Evolutionary conservation across 2,329 filamentous ascomycete species (phyloP).

Genomic region (Lachnellula cervina): DNA sequence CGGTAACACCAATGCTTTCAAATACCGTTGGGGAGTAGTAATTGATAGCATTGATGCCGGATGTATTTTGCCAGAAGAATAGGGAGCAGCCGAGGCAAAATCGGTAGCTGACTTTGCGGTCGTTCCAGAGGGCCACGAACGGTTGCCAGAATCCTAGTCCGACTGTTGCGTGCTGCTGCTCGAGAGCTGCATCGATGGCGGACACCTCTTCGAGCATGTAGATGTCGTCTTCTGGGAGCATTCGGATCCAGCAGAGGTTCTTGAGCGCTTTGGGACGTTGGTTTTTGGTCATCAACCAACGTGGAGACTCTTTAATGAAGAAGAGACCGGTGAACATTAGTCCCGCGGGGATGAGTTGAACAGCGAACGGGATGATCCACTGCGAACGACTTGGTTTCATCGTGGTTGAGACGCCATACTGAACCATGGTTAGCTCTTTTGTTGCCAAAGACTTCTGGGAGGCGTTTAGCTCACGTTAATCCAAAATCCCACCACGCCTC

Average conservation of each 20-base stretch:
- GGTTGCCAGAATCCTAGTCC: conserved; percentile 72
- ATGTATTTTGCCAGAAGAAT: conserved; percentile 15
- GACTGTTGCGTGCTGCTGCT: conserved; percentile 56
- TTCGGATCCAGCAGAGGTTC: conserved; percentile 60
- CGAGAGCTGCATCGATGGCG: conserved; percentile 64
- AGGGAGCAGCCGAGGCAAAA: conserved; percentile 60
- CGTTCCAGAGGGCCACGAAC: conserved; percentile 50
- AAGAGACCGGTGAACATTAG: conserved; percentile 55
- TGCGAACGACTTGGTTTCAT: conserved; percentile 45
- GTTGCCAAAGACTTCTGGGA: conserved; percentile 30
- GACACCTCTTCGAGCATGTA: conserved; percentile 58
- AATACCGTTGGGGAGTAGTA: conserved; percentile 22
- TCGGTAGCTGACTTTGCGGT: conserved; percentile 59
- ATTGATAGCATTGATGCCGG: conserved; percentile 19
- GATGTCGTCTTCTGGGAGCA: conserved; percentile 48
- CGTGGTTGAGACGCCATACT: conserved; percentile 47
- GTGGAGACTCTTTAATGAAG: conserved; percentile 61
- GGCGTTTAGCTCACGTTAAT: conserved; percentile 43
- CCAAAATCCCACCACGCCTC: conserved; percentile 59
- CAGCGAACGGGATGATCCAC: conserved; percentile 56
- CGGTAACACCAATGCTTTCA: conserved; percentile 33
- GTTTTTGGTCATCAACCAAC: conserved; percentile 63
- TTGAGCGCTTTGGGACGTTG: conserved; percentile 53
- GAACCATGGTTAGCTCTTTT: conserved; percentile 33
- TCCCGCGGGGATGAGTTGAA: conserved; percentile 64